Evolutionary conservation across 495 filamentous ascomycete species (phyloP).

Genomic region (Cladorrhinum samala): DNA sequence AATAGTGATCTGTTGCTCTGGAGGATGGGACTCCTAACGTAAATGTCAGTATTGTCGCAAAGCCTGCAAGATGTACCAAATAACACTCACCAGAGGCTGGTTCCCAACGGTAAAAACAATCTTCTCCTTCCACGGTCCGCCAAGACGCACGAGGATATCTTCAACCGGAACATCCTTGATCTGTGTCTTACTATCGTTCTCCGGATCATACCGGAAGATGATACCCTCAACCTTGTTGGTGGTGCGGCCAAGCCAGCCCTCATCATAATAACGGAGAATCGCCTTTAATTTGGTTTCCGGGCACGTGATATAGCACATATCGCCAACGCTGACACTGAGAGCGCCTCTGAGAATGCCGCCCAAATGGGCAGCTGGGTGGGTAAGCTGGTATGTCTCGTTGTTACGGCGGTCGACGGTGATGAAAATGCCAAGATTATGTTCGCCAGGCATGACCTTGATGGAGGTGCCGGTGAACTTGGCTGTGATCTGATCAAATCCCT

Average conservation of each 20-base stretch:
- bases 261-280: conserved; percentile 87
- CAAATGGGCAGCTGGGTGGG: conserved; percentile 87
- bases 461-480: conserved; percentile 97
- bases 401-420: conserved; percentile 73
- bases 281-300: conserved; percentile 80
- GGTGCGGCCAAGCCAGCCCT: conserved; percentile 87
- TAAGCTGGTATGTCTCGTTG: conserved; percentile 89
- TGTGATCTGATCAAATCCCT: conserved; percentile 90
- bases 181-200: conserved; percentile 66
- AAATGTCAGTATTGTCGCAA: conserved; percentile 1
- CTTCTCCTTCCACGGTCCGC: conserved; percentile 71
- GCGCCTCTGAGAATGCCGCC: conserved; percentile 80
- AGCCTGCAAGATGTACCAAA: neutral
- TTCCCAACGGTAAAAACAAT: conserved; percentile 47
- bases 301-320: conserved; percentile 81
- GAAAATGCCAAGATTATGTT: conserved; percentile 94
- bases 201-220: conserved; percentile 79
- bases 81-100: conserved; percentile 43
- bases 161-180: conserved; percentile 81
- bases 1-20: conserved; percentile 62
- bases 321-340: conserved; percentile 78
- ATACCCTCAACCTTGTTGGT: conserved; percentile 90
- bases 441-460: conserved; percentile 81
- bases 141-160: conserved; percentile 76
- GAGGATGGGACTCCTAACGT: conserved; percentile 33